Conservation (phyloP, 352 stramenopile genomes). For the Globisporangium lucens region DNA sequence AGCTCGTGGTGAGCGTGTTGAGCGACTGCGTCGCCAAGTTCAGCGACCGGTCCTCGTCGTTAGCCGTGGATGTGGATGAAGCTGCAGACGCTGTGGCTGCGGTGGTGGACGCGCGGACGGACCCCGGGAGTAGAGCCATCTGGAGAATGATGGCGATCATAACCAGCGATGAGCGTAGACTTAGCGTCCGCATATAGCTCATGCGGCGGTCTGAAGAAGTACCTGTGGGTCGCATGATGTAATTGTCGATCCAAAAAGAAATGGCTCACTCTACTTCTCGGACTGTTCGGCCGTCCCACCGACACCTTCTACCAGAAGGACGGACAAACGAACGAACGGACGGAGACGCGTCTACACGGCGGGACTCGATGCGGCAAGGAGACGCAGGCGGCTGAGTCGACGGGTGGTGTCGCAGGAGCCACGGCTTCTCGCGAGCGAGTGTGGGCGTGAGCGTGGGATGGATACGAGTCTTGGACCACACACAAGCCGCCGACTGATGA, state of each 20-base stretch:
- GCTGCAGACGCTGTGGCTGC: neutral
- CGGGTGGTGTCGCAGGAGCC: neutral
- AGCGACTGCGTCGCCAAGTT: slow-evolving; percentile 23
- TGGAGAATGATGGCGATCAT: neutral
- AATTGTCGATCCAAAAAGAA: neutral
- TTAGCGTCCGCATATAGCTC: neutral
- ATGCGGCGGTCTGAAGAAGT: neutral
- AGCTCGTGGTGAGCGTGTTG: slow-evolving; percentile 78
- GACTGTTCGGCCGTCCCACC: neutral
- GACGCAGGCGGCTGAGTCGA: neutral
- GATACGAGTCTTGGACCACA: neutral
- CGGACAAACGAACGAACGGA: no score
- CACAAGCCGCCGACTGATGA: neutral
- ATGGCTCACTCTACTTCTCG: neutral
- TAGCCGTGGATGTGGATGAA: slow-evolving; percentile 2
- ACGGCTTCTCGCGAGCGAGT: neutral
- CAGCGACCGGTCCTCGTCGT: slow-evolving; percentile 10
- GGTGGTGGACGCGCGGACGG: neutral
- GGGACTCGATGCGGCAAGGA: neutral
- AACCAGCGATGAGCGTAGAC: neutral
- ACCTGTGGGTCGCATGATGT: neutral
- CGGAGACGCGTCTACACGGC: neutral
- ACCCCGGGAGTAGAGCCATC: neutral
- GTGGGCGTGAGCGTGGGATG: neutral
- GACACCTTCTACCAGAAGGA: neutral